Evolutionary conservation across 2,329 filamentous ascomycete genomes (phyloP), one percentile per base, ranked within the genome.

Genomic region (Monosporascus sp.): DNA sequence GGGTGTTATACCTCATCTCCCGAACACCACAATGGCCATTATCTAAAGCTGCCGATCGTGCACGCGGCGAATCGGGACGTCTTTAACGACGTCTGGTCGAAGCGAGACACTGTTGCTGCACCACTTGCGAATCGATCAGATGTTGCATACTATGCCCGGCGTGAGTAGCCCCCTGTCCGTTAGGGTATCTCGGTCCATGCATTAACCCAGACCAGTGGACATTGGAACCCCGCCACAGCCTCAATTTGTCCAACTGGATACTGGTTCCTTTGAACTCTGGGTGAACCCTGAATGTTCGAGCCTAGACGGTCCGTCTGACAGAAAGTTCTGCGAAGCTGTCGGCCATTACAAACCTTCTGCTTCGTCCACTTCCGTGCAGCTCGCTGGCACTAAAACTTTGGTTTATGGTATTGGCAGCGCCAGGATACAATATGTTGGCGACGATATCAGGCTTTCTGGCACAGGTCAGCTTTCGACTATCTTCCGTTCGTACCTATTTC

Each of bases 261-360:
- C 82, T 0, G 80, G 81, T 46, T 83, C 80, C 9, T 83, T 81
- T 59, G 81, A 84, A 69, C 71, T 84, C 34, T 84, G 81, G 81
- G 76, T 83, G 7, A 90, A 90, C 61, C 78, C 83, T 0, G 76
- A 78, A 49, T 82, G 78, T 61, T 80, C 77, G 7, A 64, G 64
- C 2, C 71, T 87, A 17, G 56, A 64, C 9, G 54, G 61, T 7
- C 58, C 63, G 0, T 59, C 70, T 5, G 76, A 80, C 56, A 61
- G 67, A 20, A 64, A 56, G 34, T 80, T 81, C 60, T 82, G 79
- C 64, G 58, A 70, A 16, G 70, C 69, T 8, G 68, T 75, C 6
- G 79, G 79, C 34, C 63, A 64, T 53, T 82, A 79, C 61, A 67
- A 76, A 52, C 59, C 73, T 2, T 53, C 64, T 3, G 61, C 59